Evolutionary conservation across 148 eudicot genomes (phyloP).

Genomic region (Pharnaceum exiguum): DNA sequence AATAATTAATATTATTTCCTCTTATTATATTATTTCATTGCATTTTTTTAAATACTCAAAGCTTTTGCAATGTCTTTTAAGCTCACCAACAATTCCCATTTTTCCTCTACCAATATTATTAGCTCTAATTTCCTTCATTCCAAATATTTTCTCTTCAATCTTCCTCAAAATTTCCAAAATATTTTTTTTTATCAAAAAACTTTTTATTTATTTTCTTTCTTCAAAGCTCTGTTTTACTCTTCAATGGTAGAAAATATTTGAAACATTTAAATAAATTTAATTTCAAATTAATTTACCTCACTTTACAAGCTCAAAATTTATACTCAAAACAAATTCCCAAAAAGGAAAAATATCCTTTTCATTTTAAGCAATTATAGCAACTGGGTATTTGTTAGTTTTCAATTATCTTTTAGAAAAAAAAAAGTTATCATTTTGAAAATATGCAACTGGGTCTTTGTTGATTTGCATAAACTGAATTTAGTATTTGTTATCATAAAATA

Average conservation of each 20-base stretch:
- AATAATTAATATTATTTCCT: conserved; percentile 43
- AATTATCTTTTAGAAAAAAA: neutral
- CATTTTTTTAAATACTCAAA: conserved; percentile 29
- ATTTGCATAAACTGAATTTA: no score
- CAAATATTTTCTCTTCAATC: neutral
- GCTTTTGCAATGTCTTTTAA: conserved; percentile 19
- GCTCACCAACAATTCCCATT: conserved; percentile 37
- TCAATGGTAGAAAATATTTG: conserved; percentile 18
- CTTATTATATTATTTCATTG: conserved; percentile 32
- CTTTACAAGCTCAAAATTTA: conserved; percentile 30
- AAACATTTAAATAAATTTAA: no score
- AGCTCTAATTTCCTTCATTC: conserved; percentile 41
- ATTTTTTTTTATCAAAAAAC: conserved; percentile 8
- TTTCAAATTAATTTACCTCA: conserved; percentile 12
- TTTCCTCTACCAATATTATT: conserved; percentile 40
- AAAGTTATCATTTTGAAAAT: no score
- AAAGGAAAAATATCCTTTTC: no score
- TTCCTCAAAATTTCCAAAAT: conserved; percentile 13
- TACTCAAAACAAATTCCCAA: conserved; percentile 39
- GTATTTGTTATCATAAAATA: no score
- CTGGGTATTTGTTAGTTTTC: neutral
- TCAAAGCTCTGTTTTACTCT: conserved; percentile 13
- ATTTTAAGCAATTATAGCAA: neutral
- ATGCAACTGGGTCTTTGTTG: no score
- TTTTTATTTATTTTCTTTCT: conserved; percentile 5